Evolutionary conservation across 306 rosid genomes (phyloP).

Genomic region (Abrus precatorius): DNA sequence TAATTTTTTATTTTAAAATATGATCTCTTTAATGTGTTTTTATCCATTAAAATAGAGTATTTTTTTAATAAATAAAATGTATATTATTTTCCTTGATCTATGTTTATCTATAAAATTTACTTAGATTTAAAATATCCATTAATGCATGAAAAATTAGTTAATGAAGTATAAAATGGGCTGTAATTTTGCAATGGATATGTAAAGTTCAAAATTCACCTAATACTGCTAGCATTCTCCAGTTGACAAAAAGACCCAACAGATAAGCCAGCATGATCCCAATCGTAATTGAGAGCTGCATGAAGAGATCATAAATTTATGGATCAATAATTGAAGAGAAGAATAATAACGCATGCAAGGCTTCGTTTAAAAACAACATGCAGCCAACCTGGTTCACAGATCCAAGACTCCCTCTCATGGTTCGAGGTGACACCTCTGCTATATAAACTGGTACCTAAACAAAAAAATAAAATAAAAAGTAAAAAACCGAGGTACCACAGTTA

Average conservation of each 20-base stretch:
- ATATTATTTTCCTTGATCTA: too few relatives aligned
- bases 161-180: neutral
- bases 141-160: too few relatives aligned
- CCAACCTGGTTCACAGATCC: conserved; percentile 84
- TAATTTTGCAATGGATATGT: neutral
- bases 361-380: neutral
- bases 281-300: conserved; percentile 65
- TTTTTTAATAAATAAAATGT: too few relatives aligned
- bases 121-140: neutral
- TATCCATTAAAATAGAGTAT: too few relatives aligned
- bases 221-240: conserved; percentile 76
- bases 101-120: neutral
- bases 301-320: neutral
- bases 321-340: neutral
- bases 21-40: too few relatives aligned
- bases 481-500: neutral
- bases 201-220: conserved; percentile 54
- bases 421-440: conserved; percentile 83
- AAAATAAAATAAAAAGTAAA: neutral
- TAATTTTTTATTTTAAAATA: too few relatives aligned
- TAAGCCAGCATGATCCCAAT: conserved; percentile 75
- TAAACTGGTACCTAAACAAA: conserved; percentile 77
- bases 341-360: conserved; percentile 13
- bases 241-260: conserved; percentile 70
- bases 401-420: conserved; percentile 78